Base-by-base conservation (phyloP, 257 asterid species). In the Schizonepeta tenuifolia region DNA sequence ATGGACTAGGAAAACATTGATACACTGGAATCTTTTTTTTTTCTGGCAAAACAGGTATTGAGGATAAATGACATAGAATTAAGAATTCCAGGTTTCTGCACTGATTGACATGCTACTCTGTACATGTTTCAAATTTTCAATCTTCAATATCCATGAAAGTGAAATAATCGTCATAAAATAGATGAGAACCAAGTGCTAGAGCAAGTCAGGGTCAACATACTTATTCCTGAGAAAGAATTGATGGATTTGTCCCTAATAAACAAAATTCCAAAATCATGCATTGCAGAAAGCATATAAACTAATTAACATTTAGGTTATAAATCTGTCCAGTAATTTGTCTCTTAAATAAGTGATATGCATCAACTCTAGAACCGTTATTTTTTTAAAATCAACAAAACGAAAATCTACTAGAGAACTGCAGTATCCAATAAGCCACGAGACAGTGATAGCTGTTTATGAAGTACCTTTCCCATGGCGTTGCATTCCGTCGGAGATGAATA, bases 381-480 rank as follows among this genome's bases (percentile, higher is more conserved):
- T 15, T 2, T 49, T 14, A 0, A 47, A 20, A 35, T 67, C 24
- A 64, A 59, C 51, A 58, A 7, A 9, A 38, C 47, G 31, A 22
- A 38, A 71, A 38, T n/a, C 9, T 53, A 74, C 55, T 51, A 28
- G 22, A 47, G 73, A 73, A 69, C 22, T 15, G 55, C 44, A 53
- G 9, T 18, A 20, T 31, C 31, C 58, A 54, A 49, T 18, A 49
- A 61, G 55, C 67, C 17, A 5, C 3, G 36, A 21, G 8, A 57
- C 55, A 41, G 12, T 10, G 18, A 74, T 18, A 26, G 58, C 40
- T 50, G 65, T 58, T 28, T 31, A n/a, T 44, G 58, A 24, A 51
- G 13, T 77, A 87, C 94, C 94, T 85, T 79, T 61, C 67, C 41
- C 82, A 46, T 54, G 61, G 51, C 79, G 65, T 47, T 79, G 82